Percentiles rank a stretch among this genome's conserved stretches.
phyloP scores from a whole-genome alignment of 2,329 filamentous ascomycete genomes.

The Xylariaceae sp. region DNA sequence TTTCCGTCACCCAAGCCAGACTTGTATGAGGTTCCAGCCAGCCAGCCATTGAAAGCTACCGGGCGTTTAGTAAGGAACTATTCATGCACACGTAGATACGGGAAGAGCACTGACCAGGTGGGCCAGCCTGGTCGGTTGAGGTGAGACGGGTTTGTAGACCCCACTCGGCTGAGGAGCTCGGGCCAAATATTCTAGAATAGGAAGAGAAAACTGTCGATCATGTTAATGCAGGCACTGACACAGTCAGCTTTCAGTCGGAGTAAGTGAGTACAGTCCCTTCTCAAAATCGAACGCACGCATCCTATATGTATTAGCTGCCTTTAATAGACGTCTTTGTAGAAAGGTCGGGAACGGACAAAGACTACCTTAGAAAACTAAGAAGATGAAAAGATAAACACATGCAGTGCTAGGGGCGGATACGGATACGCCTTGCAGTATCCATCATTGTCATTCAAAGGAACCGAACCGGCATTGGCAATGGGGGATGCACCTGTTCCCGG shows the following conservation, averaged over 20 bases:
- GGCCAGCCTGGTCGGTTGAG: constrained; percentile 21
- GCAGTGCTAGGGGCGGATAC: too few relatives aligned
- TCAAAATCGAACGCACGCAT: neutral
- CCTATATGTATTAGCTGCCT: constrained; percentile 1
- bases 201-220: constrained; percentile 29
- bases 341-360: neutral
- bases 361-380: too few relatives aligned
- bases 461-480: neutral
- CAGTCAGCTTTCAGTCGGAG: constrained; percentile 15
- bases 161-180: constrained; percentile 23
- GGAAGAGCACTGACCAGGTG: constrained; percentile 15
- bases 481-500: too few relatives aligned
- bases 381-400: too few relatives aligned
- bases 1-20: too few relatives aligned
- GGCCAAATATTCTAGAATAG: constrained; percentile 36
- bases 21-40: too few relatives aligned
- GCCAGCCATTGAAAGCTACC: too few relatives aligned
- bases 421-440: too few relatives aligned
- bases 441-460: too few relatives aligned
- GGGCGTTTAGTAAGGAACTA: too few relatives aligned
- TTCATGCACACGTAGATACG: neutral
- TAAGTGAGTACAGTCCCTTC: too few relatives aligned
- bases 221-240: constrained; percentile 19
- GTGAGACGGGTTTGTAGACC: constrained; percentile 4
- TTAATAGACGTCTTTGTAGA: neutral